A percentile compares a stretch with the other conserved stretches of the same genome.
phyloP scores from a whole-genome alignment of 306 rosid genomes.

The Vachellia pachyceras region DNA sequence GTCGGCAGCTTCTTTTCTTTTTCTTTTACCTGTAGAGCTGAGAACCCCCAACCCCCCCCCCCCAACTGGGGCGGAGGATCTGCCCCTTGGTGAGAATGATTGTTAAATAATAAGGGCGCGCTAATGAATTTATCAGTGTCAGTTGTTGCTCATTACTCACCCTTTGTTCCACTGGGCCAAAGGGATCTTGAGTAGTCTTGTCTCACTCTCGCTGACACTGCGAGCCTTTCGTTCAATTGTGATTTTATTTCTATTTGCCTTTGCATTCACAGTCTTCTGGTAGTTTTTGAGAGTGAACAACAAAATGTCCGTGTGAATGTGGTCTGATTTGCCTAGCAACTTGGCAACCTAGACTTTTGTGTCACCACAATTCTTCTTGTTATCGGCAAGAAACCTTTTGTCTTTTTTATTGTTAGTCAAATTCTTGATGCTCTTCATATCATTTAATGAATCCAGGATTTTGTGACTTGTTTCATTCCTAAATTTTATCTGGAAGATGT shows the following conservation, averaged over 20 bases:
- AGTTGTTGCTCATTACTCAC: not conserved
- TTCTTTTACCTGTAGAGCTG: not conserved
- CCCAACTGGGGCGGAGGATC: no score
- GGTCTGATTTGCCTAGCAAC: conserved; percentile 23
- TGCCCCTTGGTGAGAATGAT: conserved; percentile 33
- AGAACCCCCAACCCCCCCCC: not conserved
- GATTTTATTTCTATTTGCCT: conserved; percentile 17
- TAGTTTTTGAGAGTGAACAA: not conserved
- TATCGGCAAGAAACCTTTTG: not conserved
- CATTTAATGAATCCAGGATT: conserved; percentile 15
- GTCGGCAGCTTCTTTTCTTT: conserved; percentile 6
- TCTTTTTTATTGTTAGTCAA: conserved; percentile 10
- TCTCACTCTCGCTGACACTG: conserved; percentile 12
- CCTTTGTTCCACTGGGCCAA: not conserved
- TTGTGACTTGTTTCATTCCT: conserved; percentile 1
- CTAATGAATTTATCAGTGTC: not conserved
- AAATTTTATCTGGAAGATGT: not conserved
- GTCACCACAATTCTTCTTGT: conserved; percentile 28
- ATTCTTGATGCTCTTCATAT: not conserved
- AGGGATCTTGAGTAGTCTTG: conserved; percentile 24
- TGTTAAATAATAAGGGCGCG: not conserved
- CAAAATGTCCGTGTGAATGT: not conserved
- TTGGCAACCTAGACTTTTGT: conserved; percentile 6
- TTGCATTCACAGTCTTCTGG: not conserved
- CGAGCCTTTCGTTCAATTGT: not conserved